These are phyloP conservation scores for Mycena alexandri DNA, from an alignment of 768 basidiomycete genomes.

Conservation along the genomic window DNA sequence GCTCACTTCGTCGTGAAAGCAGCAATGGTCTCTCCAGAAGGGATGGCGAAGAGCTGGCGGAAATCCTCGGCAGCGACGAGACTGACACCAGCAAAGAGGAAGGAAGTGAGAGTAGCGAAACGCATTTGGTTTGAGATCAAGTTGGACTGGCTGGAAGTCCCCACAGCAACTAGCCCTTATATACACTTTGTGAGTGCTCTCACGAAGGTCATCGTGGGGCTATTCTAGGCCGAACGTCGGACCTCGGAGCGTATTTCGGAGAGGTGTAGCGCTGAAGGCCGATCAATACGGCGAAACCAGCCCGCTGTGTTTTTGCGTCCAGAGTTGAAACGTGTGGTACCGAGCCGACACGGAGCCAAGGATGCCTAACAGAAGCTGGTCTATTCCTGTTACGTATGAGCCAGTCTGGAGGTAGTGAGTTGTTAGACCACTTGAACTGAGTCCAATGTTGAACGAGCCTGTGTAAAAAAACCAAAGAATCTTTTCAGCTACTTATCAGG, in stretches of 20 bases:
- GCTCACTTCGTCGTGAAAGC: constrained; percentile 19
- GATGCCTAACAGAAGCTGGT: constrained; percentile 15
- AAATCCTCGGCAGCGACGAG: constrained; percentile 16
- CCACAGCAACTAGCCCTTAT: constrained; percentile 17
- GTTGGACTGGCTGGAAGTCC: constrained; percentile 15
- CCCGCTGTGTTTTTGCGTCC: not conserved
- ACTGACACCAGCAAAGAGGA: constrained; percentile 10
- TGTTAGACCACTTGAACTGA: too few species aligned
- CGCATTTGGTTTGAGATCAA: constrained; percentile 13
- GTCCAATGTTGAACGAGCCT: not conserved
- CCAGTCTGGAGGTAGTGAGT: constrained; percentile 9
- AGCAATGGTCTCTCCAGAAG: constrained; percentile 11
- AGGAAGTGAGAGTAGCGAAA: not conserved
- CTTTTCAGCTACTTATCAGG: too few species aligned
- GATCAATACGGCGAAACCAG: constrained; percentile 14
- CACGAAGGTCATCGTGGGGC: constrained; percentile 15
- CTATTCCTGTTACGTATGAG: constrained; percentile 1
- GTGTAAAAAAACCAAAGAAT: not conserved
- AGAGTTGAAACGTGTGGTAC: constrained; percentile 16
- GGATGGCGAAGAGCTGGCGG: constrained; percentile 26
- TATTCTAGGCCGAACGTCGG: too few species aligned
- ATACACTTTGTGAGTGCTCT: constrained; percentile 12
- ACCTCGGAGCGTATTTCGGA: too few species aligned
- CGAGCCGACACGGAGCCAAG: constrained; percentile 4
- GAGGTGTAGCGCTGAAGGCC: not conserved